Evolutionary conservation across 2,329 filamentous ascomycete species (phyloP).

Genomic region (Scolecobasidium constrictum): DNA sequence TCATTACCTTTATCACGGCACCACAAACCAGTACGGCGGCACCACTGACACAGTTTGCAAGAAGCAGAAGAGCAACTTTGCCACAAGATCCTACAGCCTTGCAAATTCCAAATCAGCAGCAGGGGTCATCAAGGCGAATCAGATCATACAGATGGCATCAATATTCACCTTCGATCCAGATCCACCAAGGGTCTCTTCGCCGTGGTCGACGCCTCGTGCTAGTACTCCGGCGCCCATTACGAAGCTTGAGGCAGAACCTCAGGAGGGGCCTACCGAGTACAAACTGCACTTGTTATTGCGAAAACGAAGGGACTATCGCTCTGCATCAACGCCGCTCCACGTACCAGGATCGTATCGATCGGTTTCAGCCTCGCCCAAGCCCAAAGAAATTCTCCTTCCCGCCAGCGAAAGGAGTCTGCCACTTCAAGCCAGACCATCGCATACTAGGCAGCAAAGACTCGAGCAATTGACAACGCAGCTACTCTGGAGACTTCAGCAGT

Average conservation of each 20-base stretch:
- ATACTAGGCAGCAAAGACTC: conserved; percentile 71
- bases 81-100: no score
- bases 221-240: conserved; percentile 37
- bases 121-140: no score
- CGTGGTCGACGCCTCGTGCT: conserved; percentile 60
- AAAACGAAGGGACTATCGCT: conserved; percentile 61
- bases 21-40: background rate
- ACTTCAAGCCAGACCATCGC: conserved; percentile 17
- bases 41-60: no score
- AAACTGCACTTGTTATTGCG: conserved; percentile 84
- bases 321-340: conserved; percentile 52
- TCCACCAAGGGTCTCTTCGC: conserved; percentile 77
- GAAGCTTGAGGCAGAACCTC: conserved; percentile 78
- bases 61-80: no score
- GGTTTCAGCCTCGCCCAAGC: conserved; percentile 13
- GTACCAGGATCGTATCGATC: conserved; percentile 42
- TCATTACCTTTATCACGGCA: background rate
- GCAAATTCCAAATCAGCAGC: no score
- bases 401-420: background rate
- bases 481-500: conserved; percentile 89
- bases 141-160: conserved; percentile 85
- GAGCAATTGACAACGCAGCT: conserved; percentile 91
- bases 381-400: conserved; percentile 12
- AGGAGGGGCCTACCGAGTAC: conserved; percentile 91
- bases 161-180: conserved; percentile 93